phyloP scores from a whole-genome alignment of 345 rosid species.

The Aethionema arabicum region DNA sequence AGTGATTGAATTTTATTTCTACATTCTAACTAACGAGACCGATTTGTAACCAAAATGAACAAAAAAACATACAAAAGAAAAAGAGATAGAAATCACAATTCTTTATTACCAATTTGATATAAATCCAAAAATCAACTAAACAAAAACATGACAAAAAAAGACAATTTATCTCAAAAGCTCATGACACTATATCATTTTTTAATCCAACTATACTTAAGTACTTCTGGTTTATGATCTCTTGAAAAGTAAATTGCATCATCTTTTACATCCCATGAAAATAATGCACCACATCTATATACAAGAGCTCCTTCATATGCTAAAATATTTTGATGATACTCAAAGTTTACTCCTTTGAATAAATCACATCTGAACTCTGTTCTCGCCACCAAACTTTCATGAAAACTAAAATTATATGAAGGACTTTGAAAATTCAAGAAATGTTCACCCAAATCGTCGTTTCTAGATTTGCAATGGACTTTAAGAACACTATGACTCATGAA shows the following conservation, averaged over 20 bases:
- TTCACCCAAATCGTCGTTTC: not conserved
- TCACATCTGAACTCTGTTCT: not conserved
- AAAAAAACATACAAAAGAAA: no score
- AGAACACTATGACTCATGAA: no score
- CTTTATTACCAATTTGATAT: no score
- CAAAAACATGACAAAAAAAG: no score
- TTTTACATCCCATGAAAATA: no score
- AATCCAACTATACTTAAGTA: not conserved
- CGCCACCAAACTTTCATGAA: not conserved
- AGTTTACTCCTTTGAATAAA: not conserved
- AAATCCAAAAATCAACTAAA: no score
- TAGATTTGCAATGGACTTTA: not conserved
- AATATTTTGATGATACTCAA: not conserved
- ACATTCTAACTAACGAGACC: no score
- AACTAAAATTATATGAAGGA: constrained; percentile 19
- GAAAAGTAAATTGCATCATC: constrained; percentile 4
- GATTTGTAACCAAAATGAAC: no score
- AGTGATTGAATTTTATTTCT: no score
- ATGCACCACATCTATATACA: no score
- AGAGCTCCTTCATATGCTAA: constrained; percentile 1
- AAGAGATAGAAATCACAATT: no score
- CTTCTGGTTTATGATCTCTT: not conserved
- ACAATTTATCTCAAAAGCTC: not conserved
- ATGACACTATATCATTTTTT: not conserved
- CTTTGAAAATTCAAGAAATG: constrained; percentile 2